Evolutionary conservation across 352 stramenopile genomes (phyloP).

Genomic region (Globisporangium polare): DNA sequence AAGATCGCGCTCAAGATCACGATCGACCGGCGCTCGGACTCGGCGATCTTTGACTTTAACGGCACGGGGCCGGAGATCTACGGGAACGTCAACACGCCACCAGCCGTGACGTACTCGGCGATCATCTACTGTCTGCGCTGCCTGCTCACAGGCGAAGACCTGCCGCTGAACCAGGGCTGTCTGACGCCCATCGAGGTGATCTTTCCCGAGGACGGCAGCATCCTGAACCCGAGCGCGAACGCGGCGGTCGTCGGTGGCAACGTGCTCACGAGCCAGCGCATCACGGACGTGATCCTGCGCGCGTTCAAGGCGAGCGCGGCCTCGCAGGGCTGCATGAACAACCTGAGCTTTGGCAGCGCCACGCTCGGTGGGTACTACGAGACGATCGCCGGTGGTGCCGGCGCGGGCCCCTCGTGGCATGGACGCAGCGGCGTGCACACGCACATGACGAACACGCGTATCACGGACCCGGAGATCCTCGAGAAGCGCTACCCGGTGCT

Average conservation of each 20-base stretch:
- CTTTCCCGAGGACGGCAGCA: conserved; percentile 89
- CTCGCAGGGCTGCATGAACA: conserved; percentile 99
- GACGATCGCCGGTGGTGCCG: conserved; percentile 97
- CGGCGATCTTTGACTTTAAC: conserved; percentile 96
- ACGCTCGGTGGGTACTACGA: conserved; percentile 97
- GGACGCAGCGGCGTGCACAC: conserved; percentile 97
- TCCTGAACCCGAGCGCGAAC: conserved; percentile 94
- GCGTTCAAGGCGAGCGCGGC: conserved; percentile 96
- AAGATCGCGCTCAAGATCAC: conserved; percentile 95
- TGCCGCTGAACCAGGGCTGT: conserved; percentile 98
- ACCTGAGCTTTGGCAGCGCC: conserved; percentile 98
- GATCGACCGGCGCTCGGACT: conserved; percentile 90
- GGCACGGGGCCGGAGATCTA: conserved; percentile 96
- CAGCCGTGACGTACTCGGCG: conserved; percentile 97
- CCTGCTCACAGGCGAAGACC: conserved; percentile 90
- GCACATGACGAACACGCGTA: conserved; percentile 99
- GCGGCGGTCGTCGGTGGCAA: conserved; percentile 98
- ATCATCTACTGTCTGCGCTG: conserved; percentile 99
- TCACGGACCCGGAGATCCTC: conserved; percentile 99
- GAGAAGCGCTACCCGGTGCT: conserved; percentile 95
- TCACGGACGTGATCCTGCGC: conserved; percentile 98
- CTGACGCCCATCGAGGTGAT: conserved; percentile 95
- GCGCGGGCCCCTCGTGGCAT: conserved; percentile 95
- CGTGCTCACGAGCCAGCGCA: conserved; percentile 96
- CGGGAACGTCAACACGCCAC: conserved; percentile 98